Evolutionary conservation across 2,329 filamentous ascomycete species (phyloP).

Genomic region (Phialophora tarda): DNA sequence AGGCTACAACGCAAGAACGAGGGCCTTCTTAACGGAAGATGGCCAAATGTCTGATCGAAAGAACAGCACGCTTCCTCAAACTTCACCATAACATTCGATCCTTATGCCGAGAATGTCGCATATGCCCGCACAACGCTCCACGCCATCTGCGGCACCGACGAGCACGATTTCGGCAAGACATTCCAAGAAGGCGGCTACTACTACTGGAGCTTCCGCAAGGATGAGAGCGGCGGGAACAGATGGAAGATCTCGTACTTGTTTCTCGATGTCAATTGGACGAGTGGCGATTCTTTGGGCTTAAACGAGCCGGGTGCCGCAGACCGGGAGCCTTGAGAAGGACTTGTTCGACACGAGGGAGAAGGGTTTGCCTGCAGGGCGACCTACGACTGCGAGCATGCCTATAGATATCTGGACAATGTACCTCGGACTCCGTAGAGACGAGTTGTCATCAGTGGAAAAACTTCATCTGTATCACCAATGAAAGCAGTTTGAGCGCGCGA

Average conservation of each 20-base stretch:
- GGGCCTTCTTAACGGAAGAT: too few relatives aligned
- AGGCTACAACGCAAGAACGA: background rate
- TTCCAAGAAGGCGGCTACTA: slow-evolving; percentile 33
- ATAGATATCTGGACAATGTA: background rate
- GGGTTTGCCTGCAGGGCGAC: background rate
- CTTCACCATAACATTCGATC: slow-evolving; percentile 25
- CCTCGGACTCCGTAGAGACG: too few relatives aligned
- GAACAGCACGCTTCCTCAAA: slow-evolving; percentile 29
- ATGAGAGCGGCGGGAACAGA: background rate
- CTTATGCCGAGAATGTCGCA: slow-evolving; percentile 14
- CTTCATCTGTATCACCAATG: background rate
- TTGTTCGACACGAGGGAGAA: background rate
- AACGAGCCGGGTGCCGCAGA: slow-evolving; percentile 26
- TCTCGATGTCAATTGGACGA: slow-evolving; percentile 28
- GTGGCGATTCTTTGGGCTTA: slow-evolving; percentile 28
- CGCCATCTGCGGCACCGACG: slow-evolving; percentile 26
- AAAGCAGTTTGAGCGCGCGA: background rate
- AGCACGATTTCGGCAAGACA: slow-evolving; percentile 19
- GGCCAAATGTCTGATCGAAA: background rate
- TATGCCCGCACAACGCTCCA: slow-evolving; percentile 24
- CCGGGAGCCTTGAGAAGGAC: background rate
- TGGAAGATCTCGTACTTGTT: slow-evolving; percentile 33
- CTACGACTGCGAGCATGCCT: background rate
- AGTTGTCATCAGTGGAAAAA: background rate
- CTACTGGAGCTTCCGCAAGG: slow-evolving; percentile 30